Conservation (phyloP, 202 grass and related monocot genomes). For the Hordeum pubiflorum region DNA sequence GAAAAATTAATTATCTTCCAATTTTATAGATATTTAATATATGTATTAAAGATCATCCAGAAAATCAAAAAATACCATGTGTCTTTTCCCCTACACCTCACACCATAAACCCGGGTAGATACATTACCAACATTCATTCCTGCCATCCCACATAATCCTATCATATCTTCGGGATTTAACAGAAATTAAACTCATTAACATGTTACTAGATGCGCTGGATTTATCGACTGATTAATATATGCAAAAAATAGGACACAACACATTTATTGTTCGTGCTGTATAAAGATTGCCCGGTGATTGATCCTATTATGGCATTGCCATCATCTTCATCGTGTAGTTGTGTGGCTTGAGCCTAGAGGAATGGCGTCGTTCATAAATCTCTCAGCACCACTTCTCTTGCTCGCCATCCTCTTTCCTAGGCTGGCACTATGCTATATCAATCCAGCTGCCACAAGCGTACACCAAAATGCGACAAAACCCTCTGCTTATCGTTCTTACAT, state of each 20-base stretch:
- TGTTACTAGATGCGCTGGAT: background rate
- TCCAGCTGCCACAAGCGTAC: no score
- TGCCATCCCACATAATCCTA: background rate
- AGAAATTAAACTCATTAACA: background rate
- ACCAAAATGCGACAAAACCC: rapidly evolving
- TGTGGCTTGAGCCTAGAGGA: background rate
- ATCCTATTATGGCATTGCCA: no score
- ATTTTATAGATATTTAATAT: background rate
- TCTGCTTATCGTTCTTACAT: background rate
- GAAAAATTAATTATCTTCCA: background rate
- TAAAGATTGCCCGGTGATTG: no score
- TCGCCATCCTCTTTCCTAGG: background rate
- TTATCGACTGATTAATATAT: background rate
- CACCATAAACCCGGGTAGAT: background rate
- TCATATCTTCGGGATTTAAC: background rate
- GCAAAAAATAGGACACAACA: background rate
- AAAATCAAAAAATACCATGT: background rate
- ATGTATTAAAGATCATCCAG: background rate
- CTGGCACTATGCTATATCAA: background rate
- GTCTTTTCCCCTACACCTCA: background rate
- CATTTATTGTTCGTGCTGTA: background rate
- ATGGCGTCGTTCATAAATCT: background rate
- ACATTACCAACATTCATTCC: background rate
- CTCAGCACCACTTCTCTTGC: background rate
- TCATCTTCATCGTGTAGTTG: background rate